These are phyloP conservation scores for Starmerella cellae DNA, from an alignment of 805 yeast species.

Conservation along the genomic window DNA sequence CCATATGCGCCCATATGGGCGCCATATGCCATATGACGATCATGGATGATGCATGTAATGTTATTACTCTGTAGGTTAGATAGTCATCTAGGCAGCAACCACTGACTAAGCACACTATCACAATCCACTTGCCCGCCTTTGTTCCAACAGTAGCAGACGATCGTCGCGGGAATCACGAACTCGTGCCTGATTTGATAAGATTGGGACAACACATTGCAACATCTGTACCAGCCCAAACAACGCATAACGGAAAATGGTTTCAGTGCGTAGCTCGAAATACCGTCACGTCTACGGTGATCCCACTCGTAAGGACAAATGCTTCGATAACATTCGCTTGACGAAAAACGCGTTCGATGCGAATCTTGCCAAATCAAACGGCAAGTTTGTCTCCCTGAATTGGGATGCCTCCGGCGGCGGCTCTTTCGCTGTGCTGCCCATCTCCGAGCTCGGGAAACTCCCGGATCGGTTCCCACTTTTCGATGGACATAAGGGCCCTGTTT, in stretches of 20 bases:
- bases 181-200: background rate
- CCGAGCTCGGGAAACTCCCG: slow-evolving; percentile 82
- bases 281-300: slow-evolving; percentile 95
- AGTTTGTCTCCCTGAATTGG: slow-evolving; percentile 79
- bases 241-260: slow-evolving; percentile 9
- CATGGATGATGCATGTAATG: too few relatives aligned
- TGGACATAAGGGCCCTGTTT: slow-evolving; percentile 89
- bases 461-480: slow-evolving; percentile 86
- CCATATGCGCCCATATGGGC: too few relatives aligned
- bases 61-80: too few relatives aligned
- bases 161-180: background rate
- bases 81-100: too few relatives aligned
- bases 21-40: too few relatives aligned
- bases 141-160: background rate
- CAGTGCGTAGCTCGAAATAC: slow-evolving; percentile 91
- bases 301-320: slow-evolving; percentile 53
- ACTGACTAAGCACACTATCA: too few relatives aligned
- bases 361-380: slow-evolving; percentile 73
- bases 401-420: slow-evolving; percentile 96
- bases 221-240: too few relatives aligned
- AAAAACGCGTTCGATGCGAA: slow-evolving; percentile 96
- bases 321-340: slow-evolving; percentile 44
- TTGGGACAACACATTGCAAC: too few relatives aligned
- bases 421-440: slow-evolving; percentile 79
- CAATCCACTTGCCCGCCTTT: background rate